Evolutionary conservation across 1,139 yeast genomes (phyloP).

Genomic region (Nakaseomyces nivariensis): DNA sequence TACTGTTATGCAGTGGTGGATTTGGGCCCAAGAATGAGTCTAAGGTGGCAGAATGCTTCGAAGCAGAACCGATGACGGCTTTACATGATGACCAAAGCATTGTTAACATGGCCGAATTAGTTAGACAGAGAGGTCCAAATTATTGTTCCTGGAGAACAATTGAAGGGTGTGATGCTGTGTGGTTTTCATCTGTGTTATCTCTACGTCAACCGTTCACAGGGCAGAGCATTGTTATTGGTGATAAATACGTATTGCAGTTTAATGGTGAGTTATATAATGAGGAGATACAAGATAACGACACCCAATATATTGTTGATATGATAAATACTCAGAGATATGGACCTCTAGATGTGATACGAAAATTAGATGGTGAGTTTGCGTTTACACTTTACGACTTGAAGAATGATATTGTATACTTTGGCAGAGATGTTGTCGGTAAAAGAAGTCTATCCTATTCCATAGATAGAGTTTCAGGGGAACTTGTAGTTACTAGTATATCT

Average conservation of each 20-base stretch:
- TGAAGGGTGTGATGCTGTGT: slow-evolving; percentile 13
- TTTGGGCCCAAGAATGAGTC: neutral
- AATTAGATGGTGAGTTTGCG: slow-evolving; percentile 76
- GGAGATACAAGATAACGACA: slow-evolving; percentile 43
- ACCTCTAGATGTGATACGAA: slow-evolving; percentile 30
- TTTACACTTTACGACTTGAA: slow-evolving; percentile 39
- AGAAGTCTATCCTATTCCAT: slow-evolving; percentile 52
- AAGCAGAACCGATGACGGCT: neutral
- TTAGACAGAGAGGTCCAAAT: slow-evolving; percentile 50
- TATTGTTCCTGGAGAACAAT: slow-evolving; percentile 26
- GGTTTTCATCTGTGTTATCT: slow-evolving; percentile 60
- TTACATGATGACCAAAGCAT: neutral
- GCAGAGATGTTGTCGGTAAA: slow-evolving; percentile 75
- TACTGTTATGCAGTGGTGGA: neutral
- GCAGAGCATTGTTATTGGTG: slow-evolving; percentile 47
- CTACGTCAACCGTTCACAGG: slow-evolving; percentile 64
- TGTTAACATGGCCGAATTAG: slow-evolving; percentile 25
- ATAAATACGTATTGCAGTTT: slow-evolving; percentile 47
- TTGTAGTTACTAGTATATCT: slow-evolving; percentile 37
- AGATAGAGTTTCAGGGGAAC: slow-evolving; percentile 24
- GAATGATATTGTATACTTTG: slow-evolving; percentile 49
- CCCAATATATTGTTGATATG: slow-evolving; percentile 33
- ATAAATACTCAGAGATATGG: slow-evolving; percentile 20
- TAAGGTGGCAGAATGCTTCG: neutral
- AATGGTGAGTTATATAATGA: slow-evolving; percentile 80